These are phyloP conservation scores for Cucurbita maxima DNA, from an alignment of 306 rosid genomes.

Conservation along the genomic window DNA sequence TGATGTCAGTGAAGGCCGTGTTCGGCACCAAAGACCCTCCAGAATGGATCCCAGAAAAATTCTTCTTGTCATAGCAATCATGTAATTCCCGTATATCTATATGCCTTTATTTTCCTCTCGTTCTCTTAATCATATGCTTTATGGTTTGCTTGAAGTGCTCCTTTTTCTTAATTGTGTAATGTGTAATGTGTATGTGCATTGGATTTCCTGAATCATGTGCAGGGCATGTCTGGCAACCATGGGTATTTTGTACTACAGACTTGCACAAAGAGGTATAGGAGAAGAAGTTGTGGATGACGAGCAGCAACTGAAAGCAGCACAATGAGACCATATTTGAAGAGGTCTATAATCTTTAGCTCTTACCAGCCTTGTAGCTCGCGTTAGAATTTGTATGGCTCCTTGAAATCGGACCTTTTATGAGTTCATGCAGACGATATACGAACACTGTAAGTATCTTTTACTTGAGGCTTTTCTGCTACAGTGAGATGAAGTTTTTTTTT, in stretches of 20 bases:
- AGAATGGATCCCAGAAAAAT: conserved; percentile 97
- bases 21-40: conserved; percentile 69
- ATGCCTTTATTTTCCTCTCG: conserved; percentile 1
- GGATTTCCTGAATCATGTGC: conserved; percentile 16
- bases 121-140: not conserved
- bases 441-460: not conserved
- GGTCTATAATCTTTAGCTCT: not conserved
- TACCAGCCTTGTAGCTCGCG: not conserved
- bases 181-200: not conserved
- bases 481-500: not conserved
- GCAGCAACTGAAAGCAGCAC: conserved; percentile 22
- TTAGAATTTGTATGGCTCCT: not conserved
- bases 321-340: conserved; percentile 1
- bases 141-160: not conserved
- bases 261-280: conserved; percentile 60
- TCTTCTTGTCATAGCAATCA: conserved; percentile 82
- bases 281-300: conserved; percentile 44
- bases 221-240: conserved; percentile 99
- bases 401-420: not conserved
- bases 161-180: not conserved
- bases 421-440: not conserved
- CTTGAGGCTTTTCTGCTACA: not conserved
- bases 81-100: conserved; percentile 29
- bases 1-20: conserved; percentile 65
- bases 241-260: conserved; percentile 98